Percentiles rank a stretch among this genome's conserved stretches.
Evolutionary conservation across 208 protist species (phyloP).

Genomic region (Leishmania turanica): DNA sequence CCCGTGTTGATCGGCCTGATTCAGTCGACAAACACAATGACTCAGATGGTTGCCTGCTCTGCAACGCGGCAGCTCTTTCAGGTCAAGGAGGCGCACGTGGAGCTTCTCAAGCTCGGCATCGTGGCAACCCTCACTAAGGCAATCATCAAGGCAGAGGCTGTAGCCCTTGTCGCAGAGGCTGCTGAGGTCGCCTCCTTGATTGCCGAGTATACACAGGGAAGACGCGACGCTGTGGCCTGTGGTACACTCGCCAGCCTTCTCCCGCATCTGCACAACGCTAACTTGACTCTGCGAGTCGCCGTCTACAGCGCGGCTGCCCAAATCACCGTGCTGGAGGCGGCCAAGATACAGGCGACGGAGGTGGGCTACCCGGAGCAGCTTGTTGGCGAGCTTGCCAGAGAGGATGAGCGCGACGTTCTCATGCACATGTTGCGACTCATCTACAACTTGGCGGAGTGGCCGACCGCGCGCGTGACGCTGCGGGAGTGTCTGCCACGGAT

Average conservation of each 20-base stretch:
- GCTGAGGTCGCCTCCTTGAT: constrained; percentile 63
- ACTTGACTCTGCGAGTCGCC: constrained; percentile 69
- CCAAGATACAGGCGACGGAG: constrained; percentile 74
- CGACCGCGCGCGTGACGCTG: constrained; percentile 49
- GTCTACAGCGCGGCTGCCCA: constrained; percentile 70
- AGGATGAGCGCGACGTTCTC: constrained; percentile 87
- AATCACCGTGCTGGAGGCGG: constrained; percentile 75
- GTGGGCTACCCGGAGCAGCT: constrained; percentile 35
- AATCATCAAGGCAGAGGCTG: constrained; percentile 40
- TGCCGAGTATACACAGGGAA: constrained; percentile 54
- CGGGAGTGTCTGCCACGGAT: constrained; percentile 46
- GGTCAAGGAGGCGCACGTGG: constrained; percentile 77
- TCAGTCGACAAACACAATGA: constrained; percentile 31
- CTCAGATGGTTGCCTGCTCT: constrained; percentile 60
- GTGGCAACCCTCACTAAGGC: constrained; percentile 49
- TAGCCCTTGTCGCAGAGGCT: constrained; percentile 56
- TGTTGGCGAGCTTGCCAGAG: constrained; percentile 37
- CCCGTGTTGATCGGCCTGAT: constrained; percentile 44
- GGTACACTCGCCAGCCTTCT: constrained; percentile 47
- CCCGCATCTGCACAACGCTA: constrained; percentile 57
- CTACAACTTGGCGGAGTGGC: constrained; percentile 72
- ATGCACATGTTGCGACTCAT: constrained; percentile 66
- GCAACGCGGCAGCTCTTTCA: constrained; percentile 58
- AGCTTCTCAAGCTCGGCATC: constrained; percentile 45
- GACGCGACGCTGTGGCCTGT: constrained; percentile 53